Conservation (phyloP, 1,284 basidiomycete species). For the Ceratobasidium sp. region DNA sequence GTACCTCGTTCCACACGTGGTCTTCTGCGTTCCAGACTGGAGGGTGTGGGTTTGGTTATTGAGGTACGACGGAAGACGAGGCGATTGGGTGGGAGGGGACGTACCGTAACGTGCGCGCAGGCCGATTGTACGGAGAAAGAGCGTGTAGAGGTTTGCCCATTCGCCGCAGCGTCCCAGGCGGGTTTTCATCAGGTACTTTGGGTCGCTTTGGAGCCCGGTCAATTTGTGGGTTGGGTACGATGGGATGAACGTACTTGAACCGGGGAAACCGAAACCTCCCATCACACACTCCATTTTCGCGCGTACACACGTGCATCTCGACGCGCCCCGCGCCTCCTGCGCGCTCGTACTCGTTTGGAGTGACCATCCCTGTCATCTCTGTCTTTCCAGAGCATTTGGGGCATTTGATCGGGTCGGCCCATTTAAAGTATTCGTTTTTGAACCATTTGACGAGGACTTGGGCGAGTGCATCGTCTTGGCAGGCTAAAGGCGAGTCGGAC, state of each 20-base stretch:
- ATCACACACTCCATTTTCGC: slow-evolving; percentile 52
- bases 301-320: slow-evolving; percentile 58
- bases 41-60: neutral
- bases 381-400: slow-evolving; percentile 56
- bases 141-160: slow-evolving; percentile 63
- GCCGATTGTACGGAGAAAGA: slow-evolving; percentile 59
- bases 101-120: slow-evolving; percentile 59
- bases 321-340: slow-evolving; percentile 58
- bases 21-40: slow-evolving; percentile 59
- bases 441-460: slow-evolving; percentile 62
- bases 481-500: slow-evolving; percentile 45
- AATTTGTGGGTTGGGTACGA: slow-evolving; percentile 8
- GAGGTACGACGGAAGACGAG: slow-evolving; percentile 18
- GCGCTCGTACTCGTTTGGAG: slow-evolving; percentile 54
- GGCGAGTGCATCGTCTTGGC: slow-evolving; percentile 56
- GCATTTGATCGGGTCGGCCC: slow-evolving; percentile 63
- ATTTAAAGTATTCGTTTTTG: slow-evolving; percentile 60
- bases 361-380: slow-evolving; percentile 44
- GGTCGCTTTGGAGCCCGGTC: slow-evolving; percentile 49
- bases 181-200: slow-evolving; percentile 56
- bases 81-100: slow-evolving; percentile 52
- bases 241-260: slow-evolving; percentile 56
- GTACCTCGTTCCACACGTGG: slow-evolving; percentile 64
- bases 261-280: slow-evolving; percentile 57
- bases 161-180: slow-evolving; percentile 61